Evolutionary conservation across 2,329 filamentous ascomycete species (phyloP).

Genomic region (Ophiostoma triangulosporum): DNA sequence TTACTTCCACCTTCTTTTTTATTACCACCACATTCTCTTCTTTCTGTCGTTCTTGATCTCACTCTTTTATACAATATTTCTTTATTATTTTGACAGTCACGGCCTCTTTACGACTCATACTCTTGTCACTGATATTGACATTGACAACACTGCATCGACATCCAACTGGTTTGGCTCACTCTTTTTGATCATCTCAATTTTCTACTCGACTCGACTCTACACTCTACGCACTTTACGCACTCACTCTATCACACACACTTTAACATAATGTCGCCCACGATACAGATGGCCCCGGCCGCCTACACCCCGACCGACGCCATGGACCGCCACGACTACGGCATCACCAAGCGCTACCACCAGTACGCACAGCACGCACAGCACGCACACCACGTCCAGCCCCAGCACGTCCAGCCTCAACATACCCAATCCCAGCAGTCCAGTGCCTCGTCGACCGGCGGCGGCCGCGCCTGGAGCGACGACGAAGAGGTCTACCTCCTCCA

Average conservation of each 20-base stretch:
- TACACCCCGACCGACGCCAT: constrained; percentile 41
- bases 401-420: neutral
- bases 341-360: constrained; percentile 46
- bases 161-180: constrained; percentile 43
- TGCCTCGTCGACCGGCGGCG: constrained; percentile 55
- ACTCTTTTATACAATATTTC: constrained; percentile 17
- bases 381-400: neutral
- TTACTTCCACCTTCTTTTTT: constrained; percentile 26
- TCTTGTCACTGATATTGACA: neutral
- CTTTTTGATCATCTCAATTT: neutral
- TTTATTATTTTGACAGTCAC: constrained; percentile 22
- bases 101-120: constrained; percentile 5
- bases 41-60: neutral
- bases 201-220: neutral
- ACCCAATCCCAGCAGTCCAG: neutral
- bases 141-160: constrained; percentile 8
- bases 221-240: neutral
- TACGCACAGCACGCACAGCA: neutral
- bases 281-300: constrained; percentile 30
- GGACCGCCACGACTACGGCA: constrained; percentile 44
- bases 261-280: constrained; percentile 34
- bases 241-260: neutral
- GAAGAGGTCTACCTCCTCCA: constrained; percentile 79
- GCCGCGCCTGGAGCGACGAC: constrained; percentile 74
- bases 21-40: neutral